Evolutionary conservation across 495 filamentous ascomycete genomes (phyloP).

Genomic region (Penicillium flavigenum): DNA sequence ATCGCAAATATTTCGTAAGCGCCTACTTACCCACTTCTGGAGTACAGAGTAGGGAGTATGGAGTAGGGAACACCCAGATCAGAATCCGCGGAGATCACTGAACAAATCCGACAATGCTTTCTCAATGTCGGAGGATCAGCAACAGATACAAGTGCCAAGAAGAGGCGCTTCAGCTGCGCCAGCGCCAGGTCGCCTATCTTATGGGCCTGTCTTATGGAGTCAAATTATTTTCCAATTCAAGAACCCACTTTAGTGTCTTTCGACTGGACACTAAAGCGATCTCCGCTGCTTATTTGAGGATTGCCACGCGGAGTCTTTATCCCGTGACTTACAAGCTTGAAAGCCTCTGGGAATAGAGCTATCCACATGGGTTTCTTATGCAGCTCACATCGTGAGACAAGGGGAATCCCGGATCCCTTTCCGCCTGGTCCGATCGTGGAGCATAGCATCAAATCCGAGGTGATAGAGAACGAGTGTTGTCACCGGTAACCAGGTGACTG

Average conservation of each 20-base stretch:
- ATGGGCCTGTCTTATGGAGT: background rate
- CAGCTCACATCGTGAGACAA: slow-evolving; percentile 10
- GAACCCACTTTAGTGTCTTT: background rate
- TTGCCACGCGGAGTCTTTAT: slow-evolving; percentile 9
- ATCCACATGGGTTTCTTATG: slow-evolving; percentile 4
- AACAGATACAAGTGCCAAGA: background rate
- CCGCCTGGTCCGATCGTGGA: slow-evolving; percentile 13
- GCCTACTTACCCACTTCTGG: background rate
- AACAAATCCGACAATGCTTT: background rate
- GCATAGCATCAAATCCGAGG: background rate
- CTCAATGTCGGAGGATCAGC: background rate
- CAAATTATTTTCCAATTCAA: background rate
- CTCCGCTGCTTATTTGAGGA: slow-evolving; percentile 7
- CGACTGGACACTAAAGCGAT: slow-evolving; percentile 6
- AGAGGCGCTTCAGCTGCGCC: slow-evolving; percentile 2
- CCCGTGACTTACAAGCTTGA: background rate
- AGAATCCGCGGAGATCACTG: background rate
- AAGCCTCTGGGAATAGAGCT: background rate
- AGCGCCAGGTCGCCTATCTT: background rate
- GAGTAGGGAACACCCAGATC: background rate
- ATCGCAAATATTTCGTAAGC: background rate
- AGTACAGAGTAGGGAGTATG: background rate
- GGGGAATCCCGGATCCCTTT: slow-evolving; percentile 8
- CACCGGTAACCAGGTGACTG: background rate
- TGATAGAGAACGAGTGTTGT: slow-evolving; percentile 4